phyloP scores from a whole-genome alignment of 2,329 filamentous ascomycete species.

The Aspergillus aculeatinus region DNA sequence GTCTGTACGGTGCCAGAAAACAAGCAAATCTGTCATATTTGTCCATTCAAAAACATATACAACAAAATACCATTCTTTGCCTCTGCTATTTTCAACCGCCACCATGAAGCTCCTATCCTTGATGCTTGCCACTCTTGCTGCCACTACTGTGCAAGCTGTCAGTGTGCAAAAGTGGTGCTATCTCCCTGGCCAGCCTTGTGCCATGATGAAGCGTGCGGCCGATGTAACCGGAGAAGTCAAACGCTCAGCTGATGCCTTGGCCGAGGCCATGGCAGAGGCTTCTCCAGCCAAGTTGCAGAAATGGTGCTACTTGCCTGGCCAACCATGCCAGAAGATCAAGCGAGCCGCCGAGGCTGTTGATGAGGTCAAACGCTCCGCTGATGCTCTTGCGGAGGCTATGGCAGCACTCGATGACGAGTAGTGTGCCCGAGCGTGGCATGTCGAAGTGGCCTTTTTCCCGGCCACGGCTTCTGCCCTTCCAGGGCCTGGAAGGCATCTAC shows the following conservation, averaged over 20 bases:
- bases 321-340: constrained; percentile 57
- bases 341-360: constrained; percentile 67
- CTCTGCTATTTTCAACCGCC: constrained; percentile 14
- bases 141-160: constrained; percentile 34
- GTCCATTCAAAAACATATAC: not conserved
- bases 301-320: constrained; percentile 36
- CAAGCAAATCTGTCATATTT: not conserved
- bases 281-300: constrained; percentile 25
- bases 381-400: constrained; percentile 34
- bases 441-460: not conserved
- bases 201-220: constrained; percentile 29
- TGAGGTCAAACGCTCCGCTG: constrained; percentile 39
- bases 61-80: constrained; percentile 6
- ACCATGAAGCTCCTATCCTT: constrained; percentile 52
- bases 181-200: constrained; percentile 31
- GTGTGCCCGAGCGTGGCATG: not conserved
- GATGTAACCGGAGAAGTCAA: constrained; percentile 29
- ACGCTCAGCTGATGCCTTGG: constrained; percentile 34
- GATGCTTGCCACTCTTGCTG: constrained; percentile 43
- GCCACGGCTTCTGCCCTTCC: not conserved
- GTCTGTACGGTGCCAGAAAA: not conserved
- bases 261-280: constrained; percentile 31
- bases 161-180: constrained; percentile 31
- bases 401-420: constrained; percentile 27
- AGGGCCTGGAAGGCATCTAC: not conserved